These are phyloP conservation scores for Ilex asprella DNA, from an alignment of 257 asterid genomes.

Conservation along the genomic window DNA sequence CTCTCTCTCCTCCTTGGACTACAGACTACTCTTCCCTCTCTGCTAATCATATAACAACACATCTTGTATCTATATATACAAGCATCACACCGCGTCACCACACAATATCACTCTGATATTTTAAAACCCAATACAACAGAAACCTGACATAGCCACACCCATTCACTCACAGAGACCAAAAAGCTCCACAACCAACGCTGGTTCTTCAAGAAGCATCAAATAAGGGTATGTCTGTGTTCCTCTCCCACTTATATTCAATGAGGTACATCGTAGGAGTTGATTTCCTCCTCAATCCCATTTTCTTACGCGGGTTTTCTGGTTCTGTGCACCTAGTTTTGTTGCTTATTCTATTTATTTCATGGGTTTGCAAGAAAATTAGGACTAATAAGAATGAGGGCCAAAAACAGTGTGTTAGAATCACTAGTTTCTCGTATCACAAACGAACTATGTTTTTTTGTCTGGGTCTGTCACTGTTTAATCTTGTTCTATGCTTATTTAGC, in stretches of 20 bases:
- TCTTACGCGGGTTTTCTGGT: constrained; percentile 41
- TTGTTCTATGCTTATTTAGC: constrained; percentile 38
- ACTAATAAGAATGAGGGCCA: constrained; percentile 8
- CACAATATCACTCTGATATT: not conserved
- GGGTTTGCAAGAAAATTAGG: constrained; percentile 29
- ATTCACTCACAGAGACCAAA: not conserved
- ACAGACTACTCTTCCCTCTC: not conserved
- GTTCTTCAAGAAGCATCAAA: constrained; percentile 2
- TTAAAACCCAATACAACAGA: not conserved
- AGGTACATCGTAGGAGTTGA: too few relatives aligned
- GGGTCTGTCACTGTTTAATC: constrained; percentile 39
- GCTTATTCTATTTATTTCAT: constrained; percentile 19
- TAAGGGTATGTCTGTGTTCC: constrained; percentile 25
- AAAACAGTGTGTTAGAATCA: constrained; percentile 18
- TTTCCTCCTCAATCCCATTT: constrained; percentile 34
- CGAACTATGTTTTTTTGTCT: constrained; percentile 34
- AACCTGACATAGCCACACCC: not conserved
- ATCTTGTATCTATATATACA: too few relatives aligned
- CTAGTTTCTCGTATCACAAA: constrained; percentile 23
- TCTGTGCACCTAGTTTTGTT: constrained; percentile 47
- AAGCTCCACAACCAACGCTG: constrained; percentile 1
- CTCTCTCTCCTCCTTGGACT: not conserved
- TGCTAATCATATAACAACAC: not conserved
- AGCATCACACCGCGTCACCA: not conserved
- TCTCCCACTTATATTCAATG: constrained; percentile 8